Percentiles rank a stretch among this genome's conserved stretches.
Conservation (phyloP, 768 basidiomycete genomes). For the Tricholoma hemisulphureum region DNA sequence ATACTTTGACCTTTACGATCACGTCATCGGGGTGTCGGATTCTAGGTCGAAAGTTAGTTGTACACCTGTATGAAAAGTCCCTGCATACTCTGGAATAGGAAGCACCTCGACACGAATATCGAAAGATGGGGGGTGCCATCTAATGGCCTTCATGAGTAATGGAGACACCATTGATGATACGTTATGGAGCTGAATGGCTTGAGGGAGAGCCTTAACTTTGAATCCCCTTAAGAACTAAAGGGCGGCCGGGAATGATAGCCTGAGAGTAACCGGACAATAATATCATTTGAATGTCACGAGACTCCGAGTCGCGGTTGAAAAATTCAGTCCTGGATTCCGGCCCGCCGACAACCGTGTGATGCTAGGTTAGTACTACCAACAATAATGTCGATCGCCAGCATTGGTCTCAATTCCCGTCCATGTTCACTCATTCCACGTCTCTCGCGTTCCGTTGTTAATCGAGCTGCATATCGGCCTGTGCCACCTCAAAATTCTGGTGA, state of each 20-base stretch:
- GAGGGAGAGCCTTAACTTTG: no score
- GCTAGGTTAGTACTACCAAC: background rate
- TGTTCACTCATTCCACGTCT: slow-evolving; percentile 24
- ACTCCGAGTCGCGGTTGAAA: no score
- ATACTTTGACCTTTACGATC: slow-evolving; percentile 70
- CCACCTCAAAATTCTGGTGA: slow-evolving; percentile 36
- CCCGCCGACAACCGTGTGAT: background rate
- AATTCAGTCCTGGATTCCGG: no score
- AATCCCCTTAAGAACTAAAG: no score
- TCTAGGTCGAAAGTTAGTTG: slow-evolving; percentile 20
- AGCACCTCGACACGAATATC: slow-evolving; percentile 69
- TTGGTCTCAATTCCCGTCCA: slow-evolving; percentile 17
- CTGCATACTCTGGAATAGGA: slow-evolving; percentile 48
- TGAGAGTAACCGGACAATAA: no score
- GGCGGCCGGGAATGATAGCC: no score
- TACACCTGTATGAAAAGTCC: background rate
- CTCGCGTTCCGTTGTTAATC: slow-evolving; percentile 35
- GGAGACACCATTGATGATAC: background rate
- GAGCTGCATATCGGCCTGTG: slow-evolving; percentile 30
- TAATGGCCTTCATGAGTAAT: slow-evolving; percentile 41
- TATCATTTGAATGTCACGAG: no score
- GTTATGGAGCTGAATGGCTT: no score
- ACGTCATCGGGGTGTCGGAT: slow-evolving; percentile 75
- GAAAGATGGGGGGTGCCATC: slow-evolving; percentile 66
- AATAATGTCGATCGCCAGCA: background rate